phyloP scores from a whole-genome alignment of 2,329 filamentous ascomycete species.

The Colletotrichum sp. region DNA sequence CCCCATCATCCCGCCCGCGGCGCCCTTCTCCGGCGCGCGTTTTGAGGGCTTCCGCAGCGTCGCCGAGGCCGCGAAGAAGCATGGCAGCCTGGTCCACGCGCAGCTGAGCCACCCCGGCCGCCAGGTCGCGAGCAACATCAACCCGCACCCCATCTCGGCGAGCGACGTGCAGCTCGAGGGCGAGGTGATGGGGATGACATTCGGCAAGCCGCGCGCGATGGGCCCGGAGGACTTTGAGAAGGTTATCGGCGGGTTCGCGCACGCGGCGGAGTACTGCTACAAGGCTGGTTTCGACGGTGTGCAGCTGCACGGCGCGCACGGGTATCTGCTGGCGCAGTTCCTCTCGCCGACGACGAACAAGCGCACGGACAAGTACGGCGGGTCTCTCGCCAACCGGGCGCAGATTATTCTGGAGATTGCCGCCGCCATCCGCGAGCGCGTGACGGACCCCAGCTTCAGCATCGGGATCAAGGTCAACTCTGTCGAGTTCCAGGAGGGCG shows the following conservation, averaged over 20 bases:
- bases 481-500: constrained; percentile 60
- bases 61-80: constrained; percentile 54
- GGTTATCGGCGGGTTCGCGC: constrained; percentile 59
- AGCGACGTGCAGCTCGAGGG: constrained; percentile 43
- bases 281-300: constrained; percentile 59
- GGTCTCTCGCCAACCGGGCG: constrained; percentile 49
- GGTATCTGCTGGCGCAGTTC: constrained; percentile 52
- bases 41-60: constrained; percentile 58
- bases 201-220: constrained; percentile 56
- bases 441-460: constrained; percentile 41
- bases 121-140: constrained; percentile 43
- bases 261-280: constrained; percentile 61
- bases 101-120: constrained; percentile 70
- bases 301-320: constrained; percentile 53
- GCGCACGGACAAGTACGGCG: constrained; percentile 53
- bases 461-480: constrained; percentile 64
- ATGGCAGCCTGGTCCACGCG: constrained; percentile 61
- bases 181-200: constrained; percentile 50
- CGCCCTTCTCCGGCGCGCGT: constrained; percentile 57
- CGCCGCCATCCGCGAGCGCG: constrained; percentile 36
- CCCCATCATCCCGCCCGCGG: constrained; percentile 58
- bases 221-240: constrained; percentile 55
- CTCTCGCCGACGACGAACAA: constrained; percentile 45
- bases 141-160: constrained; percentile 42
- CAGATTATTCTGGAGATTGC: constrained; percentile 52